These are phyloP conservation scores for Pythium brassicae DNA, from an alignment of 352 stramenopile species.

Conservation along the genomic window DNA sequence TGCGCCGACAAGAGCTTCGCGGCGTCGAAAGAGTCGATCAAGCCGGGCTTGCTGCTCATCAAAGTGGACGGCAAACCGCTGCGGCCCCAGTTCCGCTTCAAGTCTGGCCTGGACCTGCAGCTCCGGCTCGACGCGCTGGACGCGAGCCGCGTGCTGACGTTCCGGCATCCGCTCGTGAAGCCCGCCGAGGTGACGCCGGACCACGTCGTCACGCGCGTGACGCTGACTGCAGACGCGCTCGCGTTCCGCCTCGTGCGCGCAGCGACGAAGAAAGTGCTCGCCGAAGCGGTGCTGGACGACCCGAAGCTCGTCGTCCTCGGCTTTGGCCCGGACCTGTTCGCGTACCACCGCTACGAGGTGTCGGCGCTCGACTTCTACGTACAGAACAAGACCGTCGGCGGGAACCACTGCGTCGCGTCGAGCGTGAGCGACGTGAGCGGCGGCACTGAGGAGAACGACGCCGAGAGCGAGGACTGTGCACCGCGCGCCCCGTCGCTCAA, in stretches of 20 bases:
- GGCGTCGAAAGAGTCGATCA: conserved; percentile 58
- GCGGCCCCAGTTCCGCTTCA: conserved; percentile 39
- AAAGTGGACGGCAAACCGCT: conserved; percentile 67
- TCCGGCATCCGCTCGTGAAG: conserved; percentile 66
- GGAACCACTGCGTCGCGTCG: conserved; percentile 72
- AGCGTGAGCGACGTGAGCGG: conserved; percentile 36
- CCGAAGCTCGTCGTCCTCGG: conserved; percentile 58
- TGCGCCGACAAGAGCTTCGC: conserved; percentile 49
- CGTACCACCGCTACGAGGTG: conserved; percentile 74
- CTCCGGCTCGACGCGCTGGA: conserved; percentile 46
- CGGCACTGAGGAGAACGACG: background rate
- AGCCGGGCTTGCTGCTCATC: conserved; percentile 67
- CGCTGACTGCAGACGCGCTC: conserved; percentile 50
- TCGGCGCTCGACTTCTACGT: conserved; percentile 70
- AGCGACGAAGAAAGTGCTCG: conserved; percentile 52
- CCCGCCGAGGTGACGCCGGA: conserved; percentile 51
- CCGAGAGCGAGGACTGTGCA: conserved; percentile 12
- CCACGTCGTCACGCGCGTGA: conserved; percentile 42
- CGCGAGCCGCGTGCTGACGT: conserved; percentile 60
- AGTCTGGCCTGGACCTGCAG: conserved; percentile 49
- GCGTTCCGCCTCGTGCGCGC: conserved; percentile 72
- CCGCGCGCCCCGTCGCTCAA: conserved; percentile 24
- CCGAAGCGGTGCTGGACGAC: conserved; percentile 45
- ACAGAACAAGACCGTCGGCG: conserved; percentile 48
- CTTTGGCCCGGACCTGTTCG: conserved; percentile 76